Percentiles rank a stretch among this genome's conserved stretches.
Evolutionary conservation across 176 grass and related monocot species (phyloP).

Genomic region (Triticum turgidum): DNA sequence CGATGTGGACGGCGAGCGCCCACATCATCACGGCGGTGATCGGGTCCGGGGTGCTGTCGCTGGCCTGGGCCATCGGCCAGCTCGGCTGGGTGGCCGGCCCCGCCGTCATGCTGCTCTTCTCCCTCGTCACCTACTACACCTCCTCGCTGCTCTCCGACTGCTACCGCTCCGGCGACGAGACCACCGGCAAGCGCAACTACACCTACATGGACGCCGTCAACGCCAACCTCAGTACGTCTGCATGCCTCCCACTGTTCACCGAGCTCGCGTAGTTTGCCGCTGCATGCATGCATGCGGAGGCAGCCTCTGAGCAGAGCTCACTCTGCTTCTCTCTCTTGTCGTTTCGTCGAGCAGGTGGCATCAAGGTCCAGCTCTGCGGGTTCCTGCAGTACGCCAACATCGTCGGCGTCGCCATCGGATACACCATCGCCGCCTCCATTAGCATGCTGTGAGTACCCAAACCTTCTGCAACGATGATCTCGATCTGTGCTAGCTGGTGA

Average conservation of each 20-base stretch:
- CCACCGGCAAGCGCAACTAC: slow-evolving; percentile 87
- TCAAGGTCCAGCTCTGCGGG: slow-evolving; percentile 90
- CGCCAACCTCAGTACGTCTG: slow-evolving; percentile 65
- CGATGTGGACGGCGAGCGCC: slow-evolving; percentile 88
- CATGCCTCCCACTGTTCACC: not conserved
- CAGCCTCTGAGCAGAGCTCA: not conserved
- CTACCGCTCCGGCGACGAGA: slow-evolving; percentile 74
- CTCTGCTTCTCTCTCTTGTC: not conserved
- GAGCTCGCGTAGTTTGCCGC: not conserved
- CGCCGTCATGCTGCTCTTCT: slow-evolving; percentile 93
- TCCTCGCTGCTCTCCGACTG: slow-evolving; percentile 80
- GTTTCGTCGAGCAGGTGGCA: slow-evolving; percentile 64
- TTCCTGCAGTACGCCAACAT: slow-evolving; percentile 95
- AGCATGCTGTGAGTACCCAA: slow-evolving; percentile 81
- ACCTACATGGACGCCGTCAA: slow-evolving; percentile 98
- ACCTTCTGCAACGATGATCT: not conserved
- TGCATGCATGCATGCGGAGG: not conserved
- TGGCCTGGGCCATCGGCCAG: slow-evolving; percentile 89
- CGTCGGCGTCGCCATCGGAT: slow-evolving; percentile 94
- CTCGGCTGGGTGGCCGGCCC: slow-evolving; percentile 94
- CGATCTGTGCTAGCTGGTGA: not conserved
- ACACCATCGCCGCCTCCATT: slow-evolving; percentile 96
- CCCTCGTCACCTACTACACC: slow-evolving; percentile 91
- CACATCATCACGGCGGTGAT: slow-evolving; percentile 99
- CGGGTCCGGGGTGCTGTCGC: slow-evolving; percentile 79